These are phyloP conservation scores for Debaryomyces hansenii DNA, from an alignment of 805 yeast genomes.

Conservation along the genomic window DNA sequence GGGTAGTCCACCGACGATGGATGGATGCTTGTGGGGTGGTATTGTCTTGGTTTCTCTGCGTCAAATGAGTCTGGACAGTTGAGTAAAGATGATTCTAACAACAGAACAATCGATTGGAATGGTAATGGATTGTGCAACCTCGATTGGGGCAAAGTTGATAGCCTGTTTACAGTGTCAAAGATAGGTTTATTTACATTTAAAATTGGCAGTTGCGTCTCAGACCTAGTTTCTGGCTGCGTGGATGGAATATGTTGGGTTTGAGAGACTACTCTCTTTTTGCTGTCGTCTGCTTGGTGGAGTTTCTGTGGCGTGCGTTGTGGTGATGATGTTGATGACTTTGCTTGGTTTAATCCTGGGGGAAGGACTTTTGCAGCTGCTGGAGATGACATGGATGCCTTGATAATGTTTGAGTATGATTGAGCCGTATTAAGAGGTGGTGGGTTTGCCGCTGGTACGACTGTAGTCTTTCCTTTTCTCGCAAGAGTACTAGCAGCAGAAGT, in stretches of 20 bases:
- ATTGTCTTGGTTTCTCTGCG: conserved; percentile 78
- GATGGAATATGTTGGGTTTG: neutral
- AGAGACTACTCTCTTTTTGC: conserved; percentile 5
- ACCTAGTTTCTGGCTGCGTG: neutral
- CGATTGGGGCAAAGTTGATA: conserved; percentile 31
- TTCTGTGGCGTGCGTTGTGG: conserved; percentile 1
- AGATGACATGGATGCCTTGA: conserved; percentile 16
- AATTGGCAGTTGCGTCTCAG: conserved; percentile 18
- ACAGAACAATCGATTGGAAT: conserved; percentile 51
- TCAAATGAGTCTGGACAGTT: conserved; percentile 94
- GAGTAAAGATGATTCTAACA: conserved; percentile 74
- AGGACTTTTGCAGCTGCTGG: conserved; percentile 10
- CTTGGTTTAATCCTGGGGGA: conserved; percentile 11
- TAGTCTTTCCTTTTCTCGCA: conserved; percentile 15
- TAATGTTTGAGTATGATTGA: conserved; percentile 23
- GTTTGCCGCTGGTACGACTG: conserved; percentile 18
- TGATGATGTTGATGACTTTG: conserved; percentile 7
- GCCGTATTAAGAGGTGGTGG: conserved; percentile 23
- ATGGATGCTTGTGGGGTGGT: conserved; percentile 78
- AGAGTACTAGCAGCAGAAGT: conserved; percentile 11
- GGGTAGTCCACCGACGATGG: conserved; percentile 92
- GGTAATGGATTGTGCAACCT: conserved; percentile 55
- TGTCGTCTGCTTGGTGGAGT: neutral
- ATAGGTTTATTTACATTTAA: conserved; percentile 15
- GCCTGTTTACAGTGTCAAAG: conserved; percentile 22